These are phyloP conservation scores for Aspergillus sp. DNA, from an alignment of 2,329 filamentous ascomycete species.

Conservation along the genomic window DNA sequence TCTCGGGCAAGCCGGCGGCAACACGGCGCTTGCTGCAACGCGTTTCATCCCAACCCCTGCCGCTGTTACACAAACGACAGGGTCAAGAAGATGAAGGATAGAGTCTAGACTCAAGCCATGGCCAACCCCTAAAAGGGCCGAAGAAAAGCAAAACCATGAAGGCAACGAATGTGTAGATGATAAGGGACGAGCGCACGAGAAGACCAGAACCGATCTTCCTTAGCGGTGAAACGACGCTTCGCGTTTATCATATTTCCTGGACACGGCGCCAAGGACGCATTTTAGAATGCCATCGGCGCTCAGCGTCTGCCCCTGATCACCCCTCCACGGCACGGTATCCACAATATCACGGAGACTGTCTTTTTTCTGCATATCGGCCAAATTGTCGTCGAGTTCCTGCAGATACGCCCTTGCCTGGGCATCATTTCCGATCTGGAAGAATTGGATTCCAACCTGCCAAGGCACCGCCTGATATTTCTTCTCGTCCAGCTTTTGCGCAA, in stretches of 20 bases:
- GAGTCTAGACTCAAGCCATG: neutral
- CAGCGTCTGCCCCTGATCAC: slow-evolving; percentile 52
- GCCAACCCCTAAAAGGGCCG: neutral
- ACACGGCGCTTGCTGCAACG: slow-evolving; percentile 16
- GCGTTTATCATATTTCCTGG: slow-evolving; percentile 62
- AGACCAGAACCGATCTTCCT: slow-evolving; percentile 7
- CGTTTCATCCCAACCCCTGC: slow-evolving; percentile 5
- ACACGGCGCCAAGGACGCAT: slow-evolving; percentile 75
- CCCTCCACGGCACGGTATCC: slow-evolving; percentile 77
- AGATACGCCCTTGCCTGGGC: slow-evolving; percentile 64
- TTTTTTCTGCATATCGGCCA: slow-evolving; percentile 55
- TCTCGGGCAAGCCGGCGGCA: slow-evolving; percentile 1
- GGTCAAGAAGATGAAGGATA: neutral
- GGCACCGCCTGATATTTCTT: slow-evolving; percentile 58
- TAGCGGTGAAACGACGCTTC: slow-evolving; percentile 20
- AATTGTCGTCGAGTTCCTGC: slow-evolving; percentile 71
- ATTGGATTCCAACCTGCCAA: slow-evolving; percentile 89
- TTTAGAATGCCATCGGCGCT: slow-evolving; percentile 76
- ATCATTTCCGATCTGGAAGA: slow-evolving; percentile 89
- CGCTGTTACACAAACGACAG: slow-evolving; percentile 5
- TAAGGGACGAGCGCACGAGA: slow-evolving; percentile 5
- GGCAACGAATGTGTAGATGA: slow-evolving; percentile 3
- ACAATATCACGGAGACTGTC: slow-evolving; percentile 75
- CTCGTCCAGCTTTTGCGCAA: slow-evolving; percentile 64
- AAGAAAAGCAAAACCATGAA: neutral